Conservation (phyloP, 106 monocot species). For the Acorus gramineus region DNA sequence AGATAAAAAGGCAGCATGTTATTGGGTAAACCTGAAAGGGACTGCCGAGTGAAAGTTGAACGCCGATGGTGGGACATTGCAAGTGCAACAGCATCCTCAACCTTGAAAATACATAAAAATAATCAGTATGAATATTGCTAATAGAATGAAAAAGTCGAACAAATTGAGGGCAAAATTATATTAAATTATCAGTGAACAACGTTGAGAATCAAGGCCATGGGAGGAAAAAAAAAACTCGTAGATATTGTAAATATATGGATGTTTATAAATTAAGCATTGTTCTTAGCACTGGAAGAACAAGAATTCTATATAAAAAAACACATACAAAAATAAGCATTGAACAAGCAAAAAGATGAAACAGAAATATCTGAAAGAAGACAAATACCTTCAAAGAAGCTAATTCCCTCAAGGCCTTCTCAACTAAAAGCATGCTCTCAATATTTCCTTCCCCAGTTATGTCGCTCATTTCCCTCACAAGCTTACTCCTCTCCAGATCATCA, state of each 20-base stretch:
- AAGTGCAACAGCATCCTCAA: conserved; percentile 87
- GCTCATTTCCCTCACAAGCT: conserved; percentile 52
- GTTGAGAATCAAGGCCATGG: no score
- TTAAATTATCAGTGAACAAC: no score
- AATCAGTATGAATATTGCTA: no score
- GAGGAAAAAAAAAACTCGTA: conserved; percentile 1
- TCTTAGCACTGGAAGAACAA: neutral
- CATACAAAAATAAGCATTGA: conserved; percentile 3
- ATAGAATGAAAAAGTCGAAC: no score
- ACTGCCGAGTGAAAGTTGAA: conserved; percentile 50
- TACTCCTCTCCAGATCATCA: conserved; percentile 40
- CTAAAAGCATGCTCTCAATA: conserved; percentile 91
- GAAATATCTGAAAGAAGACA: neutral
- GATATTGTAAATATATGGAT: no score
- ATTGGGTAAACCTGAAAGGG: conserved; percentile 47
- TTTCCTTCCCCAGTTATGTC: conserved; percentile 89
- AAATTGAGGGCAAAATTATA: no score
- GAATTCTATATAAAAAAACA: neutral
- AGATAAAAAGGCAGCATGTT: no score
- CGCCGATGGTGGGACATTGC: conserved; percentile 53
- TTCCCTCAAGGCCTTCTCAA: conserved; percentile 90
- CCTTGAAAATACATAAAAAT: conserved; percentile 23
- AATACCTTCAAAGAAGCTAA: conserved; percentile 70
- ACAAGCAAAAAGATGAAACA: conserved; percentile 1
- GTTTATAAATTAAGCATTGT: no score